These are phyloP conservation scores for Rhizopus delemar DNA, from an alignment of 371 early-diverging fungal genomes.

Conservation along the genomic window DNA sequence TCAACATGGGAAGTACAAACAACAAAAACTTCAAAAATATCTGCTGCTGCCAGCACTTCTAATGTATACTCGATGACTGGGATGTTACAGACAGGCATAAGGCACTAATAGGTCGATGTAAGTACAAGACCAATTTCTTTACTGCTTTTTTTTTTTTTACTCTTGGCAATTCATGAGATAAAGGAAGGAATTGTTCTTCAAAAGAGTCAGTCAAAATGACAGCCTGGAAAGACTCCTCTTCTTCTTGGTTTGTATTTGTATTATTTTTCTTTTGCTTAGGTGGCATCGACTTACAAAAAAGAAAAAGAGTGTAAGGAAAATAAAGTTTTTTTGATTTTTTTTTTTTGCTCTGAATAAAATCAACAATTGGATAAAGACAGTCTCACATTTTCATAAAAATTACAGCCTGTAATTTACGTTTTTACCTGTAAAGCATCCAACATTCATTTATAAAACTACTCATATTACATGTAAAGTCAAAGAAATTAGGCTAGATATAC, in stretches of 20 bases:
- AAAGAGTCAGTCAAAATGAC: conserved; percentile 93
- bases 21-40: conserved; percentile 85
- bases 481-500: too few species aligned
- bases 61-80: conserved; percentile 94
- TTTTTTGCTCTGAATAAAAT: neutral
- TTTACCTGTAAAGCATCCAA: too few species aligned
- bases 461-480: neutral
- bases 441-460: neutral
- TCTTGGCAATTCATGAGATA: conserved; percentile 85
- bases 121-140: conserved; percentile 1
- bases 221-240: conserved; percentile 74
- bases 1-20: conserved; percentile 85
- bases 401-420: neutral
- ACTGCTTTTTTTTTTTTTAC: conserved; percentile 43
- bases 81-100: conserved; percentile 91
- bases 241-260: conserved; percentile 42
- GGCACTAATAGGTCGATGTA: conserved; percentile 59
- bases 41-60: conserved; percentile 83
- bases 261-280: conserved; percentile 39
- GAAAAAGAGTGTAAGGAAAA: neutral
- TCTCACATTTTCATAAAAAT: neutral
- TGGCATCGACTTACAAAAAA: conserved; percentile 31
- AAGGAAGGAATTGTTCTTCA: conserved; percentile 85
- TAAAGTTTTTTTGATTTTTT: neutral
- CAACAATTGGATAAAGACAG: neutral